Conservation (phyloP, 345 rosid genomes). For the Hibiscus tridactylites region DNA sequence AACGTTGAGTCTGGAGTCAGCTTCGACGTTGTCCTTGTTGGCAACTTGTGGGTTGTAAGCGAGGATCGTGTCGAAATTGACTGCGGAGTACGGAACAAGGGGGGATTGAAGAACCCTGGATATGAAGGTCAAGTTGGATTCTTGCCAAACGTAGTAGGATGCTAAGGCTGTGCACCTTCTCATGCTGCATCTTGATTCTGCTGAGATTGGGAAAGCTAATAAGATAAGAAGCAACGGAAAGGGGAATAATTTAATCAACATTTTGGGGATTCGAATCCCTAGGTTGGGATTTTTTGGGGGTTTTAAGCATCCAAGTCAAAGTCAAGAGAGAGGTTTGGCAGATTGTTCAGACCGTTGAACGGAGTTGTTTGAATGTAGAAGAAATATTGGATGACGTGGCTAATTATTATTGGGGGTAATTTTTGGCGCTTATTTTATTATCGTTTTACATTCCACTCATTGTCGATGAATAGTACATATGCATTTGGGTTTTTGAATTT, state of each 20-base stretch:
- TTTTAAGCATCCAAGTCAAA: not conserved
- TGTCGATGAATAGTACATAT: no score
- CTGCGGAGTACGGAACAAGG: not conserved
- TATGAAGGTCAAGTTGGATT: slow-evolving; percentile 34
- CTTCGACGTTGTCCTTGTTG: slow-evolving; percentile 24
- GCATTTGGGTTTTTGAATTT: no score
- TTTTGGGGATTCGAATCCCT: not conserved
- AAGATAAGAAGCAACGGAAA: slow-evolving; percentile 7
- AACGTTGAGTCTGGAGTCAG: slow-evolving; percentile 25
- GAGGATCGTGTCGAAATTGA: slow-evolving; percentile 13
- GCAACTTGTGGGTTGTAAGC: slow-evolving; percentile 24
- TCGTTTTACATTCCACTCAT: no score
- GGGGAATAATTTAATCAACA: slow-evolving; percentile 15
- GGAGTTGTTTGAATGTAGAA: not conserved
- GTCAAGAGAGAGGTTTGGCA: not conserved
- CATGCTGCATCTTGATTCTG: slow-evolving; percentile 33
- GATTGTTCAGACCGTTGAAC: slow-evolving; percentile 6
- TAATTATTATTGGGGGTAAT: not conserved
- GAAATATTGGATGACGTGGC: not conserved
- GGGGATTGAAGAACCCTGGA: slow-evolving; percentile 23
- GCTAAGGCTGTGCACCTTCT: slow-evolving; percentile 46
- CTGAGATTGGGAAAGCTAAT: slow-evolving; percentile 14
- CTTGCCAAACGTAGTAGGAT: slow-evolving; percentile 50
- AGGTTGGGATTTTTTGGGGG: not conserved
- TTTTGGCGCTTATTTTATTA: no score